phyloP scores from a whole-genome alignment of 768 basidiomycete genomes.

The Asterophora lycoperdoides region DNA sequence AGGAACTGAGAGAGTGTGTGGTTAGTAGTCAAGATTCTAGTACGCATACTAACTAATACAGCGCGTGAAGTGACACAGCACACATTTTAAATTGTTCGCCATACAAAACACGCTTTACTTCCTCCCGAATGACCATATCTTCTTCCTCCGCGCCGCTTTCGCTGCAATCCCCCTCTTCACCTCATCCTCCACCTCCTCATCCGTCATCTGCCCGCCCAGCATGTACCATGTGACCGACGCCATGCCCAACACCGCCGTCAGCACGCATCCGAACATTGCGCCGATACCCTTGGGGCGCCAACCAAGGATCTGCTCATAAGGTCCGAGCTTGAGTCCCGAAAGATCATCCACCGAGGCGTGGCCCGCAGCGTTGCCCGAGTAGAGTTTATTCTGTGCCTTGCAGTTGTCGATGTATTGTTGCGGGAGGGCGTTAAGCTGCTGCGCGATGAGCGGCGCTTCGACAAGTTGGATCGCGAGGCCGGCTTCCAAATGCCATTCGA shows the following conservation, averaged over 20 bases:
- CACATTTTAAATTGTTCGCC: background rate
- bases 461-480: conserved; percentile 86
- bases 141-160: conserved; percentile 43
- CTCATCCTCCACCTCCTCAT: conserved; percentile 79
- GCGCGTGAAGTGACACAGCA: too few relatives aligned
- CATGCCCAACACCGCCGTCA: conserved; percentile 85
- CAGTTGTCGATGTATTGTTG: conserved; percentile 70
- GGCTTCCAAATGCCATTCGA: conserved; percentile 80
- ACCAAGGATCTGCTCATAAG: conserved; percentile 67
- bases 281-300: conserved; percentile 72
- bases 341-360: conserved; percentile 66
- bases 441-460: conserved; percentile 71
- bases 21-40: too few relatives aligned
- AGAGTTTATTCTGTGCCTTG: conserved; percentile 48
- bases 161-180: conserved; percentile 49
- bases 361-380: conserved; percentile 87
- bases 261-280: conserved; percentile 74
- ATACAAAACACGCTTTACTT: background rate
- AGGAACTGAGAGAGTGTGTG: too few relatives aligned
- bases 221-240: conserved; percentile 82
- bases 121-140: conserved; percentile 6
- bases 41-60: too few relatives aligned
- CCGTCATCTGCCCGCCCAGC: conserved; percentile 65
- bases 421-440: conserved; percentile 54
- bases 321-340: conserved; percentile 57